These are phyloP conservation scores for Solanum hybrid DNA, from an alignment of 305 asterid genomes.

Conservation along the genomic window DNA sequence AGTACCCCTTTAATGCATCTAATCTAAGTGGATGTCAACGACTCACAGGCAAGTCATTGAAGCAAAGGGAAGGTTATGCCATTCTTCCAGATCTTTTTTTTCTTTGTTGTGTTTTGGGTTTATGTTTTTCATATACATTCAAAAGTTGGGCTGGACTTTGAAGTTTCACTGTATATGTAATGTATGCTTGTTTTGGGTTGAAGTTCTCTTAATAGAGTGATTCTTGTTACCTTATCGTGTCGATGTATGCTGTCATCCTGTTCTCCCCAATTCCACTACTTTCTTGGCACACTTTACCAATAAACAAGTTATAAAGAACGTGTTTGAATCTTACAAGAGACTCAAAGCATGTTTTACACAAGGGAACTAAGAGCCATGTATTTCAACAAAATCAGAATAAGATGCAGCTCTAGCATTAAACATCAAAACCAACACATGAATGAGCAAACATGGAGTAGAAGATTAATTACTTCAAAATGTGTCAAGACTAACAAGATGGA, in stretches of 20 bases:
- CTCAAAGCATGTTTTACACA: neutral
- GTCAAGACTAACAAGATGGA: neutral
- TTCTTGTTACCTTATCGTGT: neutral
- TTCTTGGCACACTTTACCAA: neutral
- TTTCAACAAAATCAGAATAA: neutral
- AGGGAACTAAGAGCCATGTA: neutral
- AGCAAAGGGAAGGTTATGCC: conserved; percentile 89
- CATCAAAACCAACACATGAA: neutral
- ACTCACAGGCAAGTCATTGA: conserved; percentile 50
- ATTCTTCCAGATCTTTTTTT: conserved; percentile 47
- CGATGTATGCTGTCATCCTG: neutral
- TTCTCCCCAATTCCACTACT: neutral
- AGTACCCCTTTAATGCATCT: conserved; percentile 4
- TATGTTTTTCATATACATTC: neutral
- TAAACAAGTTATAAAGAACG: neutral
- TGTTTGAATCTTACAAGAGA: neutral
- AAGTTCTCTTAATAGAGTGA: neutral
- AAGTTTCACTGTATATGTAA: neutral
- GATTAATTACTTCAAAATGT: neutral
- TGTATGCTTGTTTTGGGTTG: neutral
- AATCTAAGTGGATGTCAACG: conserved; percentile 9
- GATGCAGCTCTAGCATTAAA: neutral
- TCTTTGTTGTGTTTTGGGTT: neutral
- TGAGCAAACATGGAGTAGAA: neutral
- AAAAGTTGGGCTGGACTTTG: neutral